Base-by-base conservation (phyloP, 441 rosid genomes). In the Corymbia calophylla region DNA sequence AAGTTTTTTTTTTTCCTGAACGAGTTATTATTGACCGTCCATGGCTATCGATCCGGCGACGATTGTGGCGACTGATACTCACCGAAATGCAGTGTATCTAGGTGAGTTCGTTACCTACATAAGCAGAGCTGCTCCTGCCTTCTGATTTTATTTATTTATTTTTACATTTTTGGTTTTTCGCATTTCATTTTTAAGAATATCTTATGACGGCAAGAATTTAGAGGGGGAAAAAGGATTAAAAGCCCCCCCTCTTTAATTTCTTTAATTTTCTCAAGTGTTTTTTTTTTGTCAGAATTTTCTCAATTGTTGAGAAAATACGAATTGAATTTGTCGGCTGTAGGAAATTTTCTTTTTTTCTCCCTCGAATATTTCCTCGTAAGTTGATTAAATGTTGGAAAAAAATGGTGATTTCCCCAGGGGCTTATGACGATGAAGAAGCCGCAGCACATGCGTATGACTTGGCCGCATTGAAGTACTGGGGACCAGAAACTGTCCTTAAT, bases 401-500 rank as follows among this genome's bases (percentile, higher is more conserved):
- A 70, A 70, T 10, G 29, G 88, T 88, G 84, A 89, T 27, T 86
- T 47, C 6, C 47, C 87, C 90, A 97, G 99, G 98, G 35, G 99
- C 99, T 18, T 95, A 98, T 88, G 97, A 97, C 84, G 95, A 96
- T 87, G 98, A 98, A 92, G 97, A 92, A 91, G 97, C 98, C 18
- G 99, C 98, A 8, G 98, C 99, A 89, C 99, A 94, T 93, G 97
- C 99, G 44, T 97, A 97, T 89, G 99, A 98, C 93, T 93, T 98
- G 91, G 99, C 99, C 16, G 99, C 99, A 92, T 92, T 98, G 91
- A 98, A 97, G 89, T 98, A 97, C 39, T 98, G 98, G 99, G 99
- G 99, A 87, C 95, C 58, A 10, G 97, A 96, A 39, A 96, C 99
- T 51, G 95, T 95, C 87, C 97, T 98, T 68, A 97, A 98, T 90